Evolutionary conservation across 2,329 filamentous ascomycete genomes (phyloP).

Genomic region (Fusarium coffeatum): DNA sequence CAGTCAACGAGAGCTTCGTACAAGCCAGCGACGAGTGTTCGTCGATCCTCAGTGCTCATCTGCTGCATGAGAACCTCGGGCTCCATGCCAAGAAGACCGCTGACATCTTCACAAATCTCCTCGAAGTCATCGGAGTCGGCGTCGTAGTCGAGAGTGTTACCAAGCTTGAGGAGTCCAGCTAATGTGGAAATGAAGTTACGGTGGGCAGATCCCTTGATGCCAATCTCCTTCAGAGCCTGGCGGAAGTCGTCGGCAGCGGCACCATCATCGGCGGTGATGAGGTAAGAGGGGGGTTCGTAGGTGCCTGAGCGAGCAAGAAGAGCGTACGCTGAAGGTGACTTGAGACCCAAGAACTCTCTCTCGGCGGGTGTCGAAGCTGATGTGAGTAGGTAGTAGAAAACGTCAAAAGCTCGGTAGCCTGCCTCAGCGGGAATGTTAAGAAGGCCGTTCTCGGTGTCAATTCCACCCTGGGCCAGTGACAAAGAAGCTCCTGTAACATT

Average conservation of each 20-base stretch:
- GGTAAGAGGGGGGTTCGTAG: conserved; percentile 85
- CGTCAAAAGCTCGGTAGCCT: conserved; percentile 93
- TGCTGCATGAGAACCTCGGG: conserved; percentile 83
- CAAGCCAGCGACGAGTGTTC: conserved; percentile 83
- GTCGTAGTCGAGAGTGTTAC: conserved; percentile 86
- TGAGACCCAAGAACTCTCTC: conserved; percentile 86
- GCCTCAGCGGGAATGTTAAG: conserved; percentile 81
- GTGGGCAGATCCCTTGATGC: conserved; percentile 87
- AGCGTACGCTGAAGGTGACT: conserved; percentile 79
- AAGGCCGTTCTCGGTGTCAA: conserved; percentile 84
- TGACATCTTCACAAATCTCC: conserved; percentile 89
- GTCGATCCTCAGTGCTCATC: conserved; percentile 85
- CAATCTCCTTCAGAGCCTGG: conserved; percentile 86
- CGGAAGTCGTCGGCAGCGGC: conserved; percentile 95
- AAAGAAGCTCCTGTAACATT: conserved; percentile 80
- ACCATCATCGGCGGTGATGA: conserved; percentile 91
- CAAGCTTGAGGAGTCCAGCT: conserved; percentile 88
- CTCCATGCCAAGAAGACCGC: conserved; percentile 85
- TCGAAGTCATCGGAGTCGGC: conserved; percentile 88
- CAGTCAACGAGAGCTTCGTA: conserved; percentile 97
- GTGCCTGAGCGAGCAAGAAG: conserved; percentile 86
- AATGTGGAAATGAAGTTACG: conserved; percentile 87
- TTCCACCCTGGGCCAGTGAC: conserved; percentile 85
- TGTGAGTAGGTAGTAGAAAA: conserved; percentile 96
- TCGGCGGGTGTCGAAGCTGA: conserved; percentile 91